These are phyloP conservation scores for Rhizopogon vulgaris DNA, from an alignment of 768 basidiomycete genomes.

Conservation along the genomic window DNA sequence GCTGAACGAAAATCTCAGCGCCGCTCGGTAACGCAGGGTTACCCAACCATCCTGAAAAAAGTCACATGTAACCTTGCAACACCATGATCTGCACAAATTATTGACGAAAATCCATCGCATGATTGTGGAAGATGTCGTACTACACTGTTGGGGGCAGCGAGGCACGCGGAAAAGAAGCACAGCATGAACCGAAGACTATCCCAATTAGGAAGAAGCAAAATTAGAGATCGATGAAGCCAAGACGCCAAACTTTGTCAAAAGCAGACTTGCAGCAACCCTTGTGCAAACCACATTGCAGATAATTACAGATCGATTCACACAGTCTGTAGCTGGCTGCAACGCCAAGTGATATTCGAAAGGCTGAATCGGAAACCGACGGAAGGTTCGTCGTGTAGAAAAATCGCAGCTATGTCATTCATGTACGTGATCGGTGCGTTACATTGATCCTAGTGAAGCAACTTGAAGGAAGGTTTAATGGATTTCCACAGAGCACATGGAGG, in stretches of 20 bases:
- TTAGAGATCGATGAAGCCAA: neutral
- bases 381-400: neutral
- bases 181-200: neutral
- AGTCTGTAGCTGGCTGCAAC: neutral
- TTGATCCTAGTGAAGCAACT: neutral
- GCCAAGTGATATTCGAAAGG: neutral
- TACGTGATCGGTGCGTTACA: slow-evolving; percentile 51
- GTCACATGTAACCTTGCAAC: neutral
- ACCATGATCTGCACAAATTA: neutral
- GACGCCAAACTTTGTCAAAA: neutral
- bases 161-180: slow-evolving; percentile 16
- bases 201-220: slow-evolving; percentile 6
- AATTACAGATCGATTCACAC: neutral
- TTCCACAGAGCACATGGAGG: slow-evolving; percentile 87
- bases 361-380: neutral
- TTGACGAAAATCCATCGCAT: neutral
- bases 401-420: slow-evolving; percentile 34
- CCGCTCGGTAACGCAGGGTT: neutral
- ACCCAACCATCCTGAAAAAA: neutral
- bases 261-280: too few relatives aligned
- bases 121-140: too few relatives aligned
- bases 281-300: neutral
- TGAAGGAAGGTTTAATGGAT: neutral
- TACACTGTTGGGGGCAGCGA: slow-evolving; percentile 3
- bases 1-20: neutral